phyloP scores from a whole-genome alignment of 768 basidiomycete species.

The Cyclocybe aegerita region DNA sequence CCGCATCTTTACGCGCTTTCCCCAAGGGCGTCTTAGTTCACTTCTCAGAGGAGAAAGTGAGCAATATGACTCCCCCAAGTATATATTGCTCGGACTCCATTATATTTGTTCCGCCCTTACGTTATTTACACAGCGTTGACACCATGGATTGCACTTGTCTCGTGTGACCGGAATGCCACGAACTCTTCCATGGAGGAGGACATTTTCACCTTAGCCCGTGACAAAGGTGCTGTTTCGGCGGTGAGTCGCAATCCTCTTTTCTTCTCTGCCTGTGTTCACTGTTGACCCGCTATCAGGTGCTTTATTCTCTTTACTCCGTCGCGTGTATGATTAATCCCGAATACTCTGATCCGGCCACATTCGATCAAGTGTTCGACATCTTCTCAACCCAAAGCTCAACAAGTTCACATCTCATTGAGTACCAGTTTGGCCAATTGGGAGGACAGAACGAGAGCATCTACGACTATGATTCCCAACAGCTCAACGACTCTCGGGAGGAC shows the following conservation, averaged over 20 bases:
- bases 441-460: constrained; percentile 50
- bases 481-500: constrained; percentile 51
- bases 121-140: constrained; percentile 51
- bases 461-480: constrained; percentile 57
- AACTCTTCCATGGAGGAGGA: constrained; percentile 59
- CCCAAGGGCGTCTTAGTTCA: constrained; percentile 78
- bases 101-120: constrained; percentile 3
- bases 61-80: constrained; percentile 49
- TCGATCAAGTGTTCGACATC: constrained; percentile 74
- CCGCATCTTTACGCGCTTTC: constrained; percentile 1
- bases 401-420: constrained; percentile 53
- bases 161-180: constrained; percentile 80
- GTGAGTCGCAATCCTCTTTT: constrained; percentile 37
- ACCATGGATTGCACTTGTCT: constrained; percentile 90
- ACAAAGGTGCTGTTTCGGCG: constrained; percentile 78
- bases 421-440: constrained; percentile 62
- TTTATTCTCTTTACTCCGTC: constrained; percentile 73
- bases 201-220: constrained; percentile 79
- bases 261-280: background rate
- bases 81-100: constrained; percentile 14
- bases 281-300: constrained; percentile 45
- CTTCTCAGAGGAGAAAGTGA: constrained; percentile 65
- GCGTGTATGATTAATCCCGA: constrained; percentile 76
- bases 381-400: constrained; percentile 68
- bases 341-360: constrained; percentile 61